Evolutionary conservation across 106 monocot species (phyloP).

Genomic region (Allium cepa): DNA sequence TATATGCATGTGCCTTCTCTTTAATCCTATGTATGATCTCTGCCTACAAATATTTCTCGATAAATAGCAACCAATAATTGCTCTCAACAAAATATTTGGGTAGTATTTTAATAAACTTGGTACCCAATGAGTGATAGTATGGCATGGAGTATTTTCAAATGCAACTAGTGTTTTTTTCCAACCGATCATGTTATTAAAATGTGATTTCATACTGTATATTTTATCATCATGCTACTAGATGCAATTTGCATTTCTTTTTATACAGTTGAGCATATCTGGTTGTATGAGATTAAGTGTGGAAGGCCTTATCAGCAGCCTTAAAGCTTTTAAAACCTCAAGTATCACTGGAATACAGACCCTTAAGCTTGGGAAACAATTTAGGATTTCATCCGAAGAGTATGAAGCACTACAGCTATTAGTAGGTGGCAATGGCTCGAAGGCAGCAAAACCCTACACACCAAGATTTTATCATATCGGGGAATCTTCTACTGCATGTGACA

Average conservation of each 20-base stretch:
- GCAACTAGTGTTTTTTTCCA: too few relatives aligned
- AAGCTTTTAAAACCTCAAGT: constrained; percentile 20
- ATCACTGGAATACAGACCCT: constrained; percentile 22
- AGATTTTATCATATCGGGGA: constrained; percentile 26
- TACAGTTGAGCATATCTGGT: constrained; percentile 44
- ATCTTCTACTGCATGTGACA: constrained; percentile 18
- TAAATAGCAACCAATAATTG: too few relatives aligned
- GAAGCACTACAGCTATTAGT: constrained; percentile 27
- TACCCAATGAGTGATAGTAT: not conserved
- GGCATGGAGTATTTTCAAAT: too few relatives aligned
- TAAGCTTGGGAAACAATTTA: constrained; percentile 31
- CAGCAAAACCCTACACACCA: constrained; percentile 5
- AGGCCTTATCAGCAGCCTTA: constrained; percentile 38
- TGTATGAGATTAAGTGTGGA: constrained; percentile 29
- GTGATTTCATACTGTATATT: too few relatives aligned
- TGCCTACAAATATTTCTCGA: too few relatives aligned
- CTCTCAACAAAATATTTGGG: too few relatives aligned
- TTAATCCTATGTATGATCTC: too few relatives aligned
- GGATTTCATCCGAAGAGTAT: constrained; percentile 24
- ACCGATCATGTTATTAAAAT: too few relatives aligned
- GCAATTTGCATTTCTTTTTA: not conserved
- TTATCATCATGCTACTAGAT: not conserved
- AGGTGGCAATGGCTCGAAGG: constrained; percentile 9
- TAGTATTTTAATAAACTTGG: too few relatives aligned
- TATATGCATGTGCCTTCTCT: too few relatives aligned